Conservation (phyloP, 2,329 filamentous ascomycete genomes). For the Beauveria bassiana region DNA sequence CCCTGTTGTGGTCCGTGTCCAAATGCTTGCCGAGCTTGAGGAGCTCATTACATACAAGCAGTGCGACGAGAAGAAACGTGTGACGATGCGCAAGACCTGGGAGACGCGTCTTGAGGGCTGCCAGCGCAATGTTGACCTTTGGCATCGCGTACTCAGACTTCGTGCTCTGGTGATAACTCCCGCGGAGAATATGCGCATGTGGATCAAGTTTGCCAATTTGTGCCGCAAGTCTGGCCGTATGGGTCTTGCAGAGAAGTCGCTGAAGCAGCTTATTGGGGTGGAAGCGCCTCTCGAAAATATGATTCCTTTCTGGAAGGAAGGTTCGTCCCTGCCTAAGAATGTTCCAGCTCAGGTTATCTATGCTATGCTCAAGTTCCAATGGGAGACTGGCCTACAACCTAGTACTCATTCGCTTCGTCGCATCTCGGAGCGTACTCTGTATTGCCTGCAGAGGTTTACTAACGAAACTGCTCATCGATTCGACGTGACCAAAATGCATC, state of each 20-base stretch:
- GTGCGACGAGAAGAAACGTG: conserved; percentile 79
- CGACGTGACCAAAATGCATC: conserved; percentile 45
- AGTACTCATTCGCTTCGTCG: conserved; percentile 31
- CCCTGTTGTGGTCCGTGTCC: conserved; percentile 92
- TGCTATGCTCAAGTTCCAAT: conserved; percentile 94
- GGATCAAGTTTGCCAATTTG: conserved; percentile 98
- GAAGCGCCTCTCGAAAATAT: conserved; percentile 54
- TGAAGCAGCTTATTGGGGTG: conserved; percentile 79
- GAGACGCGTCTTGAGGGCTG: conserved; percentile 91
- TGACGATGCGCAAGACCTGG: conserved; percentile 89
- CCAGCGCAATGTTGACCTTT: conserved; percentile 94
- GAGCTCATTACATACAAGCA: conserved; percentile 99
- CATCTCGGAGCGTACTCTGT: conserved; percentile 47
- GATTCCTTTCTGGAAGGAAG: conserved; percentile 51
- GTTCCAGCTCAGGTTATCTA: conserved; percentile 78
- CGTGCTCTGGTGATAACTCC: conserved; percentile 87
- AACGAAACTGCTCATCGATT: conserved; percentile 48
- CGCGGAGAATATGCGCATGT: conserved; percentile 95
- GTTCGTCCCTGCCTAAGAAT: conserved; percentile 28
- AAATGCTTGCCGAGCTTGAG: conserved; percentile 97
- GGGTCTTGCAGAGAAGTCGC: conserved; percentile 88
- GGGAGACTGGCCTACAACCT: conserved; percentile 69
- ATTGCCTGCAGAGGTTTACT: conserved; percentile 54
- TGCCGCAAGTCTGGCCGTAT: conserved; percentile 94
- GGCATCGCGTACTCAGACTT: conserved; percentile 96